phyloP scores from a whole-genome alignment of 768 basidiomycete genomes.

The Steccherinum ochraceum region DNA sequence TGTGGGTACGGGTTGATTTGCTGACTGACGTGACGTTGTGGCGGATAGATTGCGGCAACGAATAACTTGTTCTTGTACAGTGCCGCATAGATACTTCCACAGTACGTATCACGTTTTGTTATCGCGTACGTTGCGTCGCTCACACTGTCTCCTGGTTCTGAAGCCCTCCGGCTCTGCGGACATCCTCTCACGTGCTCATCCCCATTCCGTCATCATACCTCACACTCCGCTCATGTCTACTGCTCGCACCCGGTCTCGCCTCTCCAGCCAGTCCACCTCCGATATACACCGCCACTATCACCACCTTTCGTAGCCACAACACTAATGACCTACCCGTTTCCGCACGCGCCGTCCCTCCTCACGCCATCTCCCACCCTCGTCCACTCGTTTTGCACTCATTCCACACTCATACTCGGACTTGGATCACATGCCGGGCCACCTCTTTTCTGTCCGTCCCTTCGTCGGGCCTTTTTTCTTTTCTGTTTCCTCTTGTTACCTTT shows the following conservation, averaged over 20 bases:
- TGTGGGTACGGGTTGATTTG: constrained; percentile 1
- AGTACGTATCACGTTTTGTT: not conserved
- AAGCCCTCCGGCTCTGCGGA: not conserved
- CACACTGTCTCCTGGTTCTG: not conserved
- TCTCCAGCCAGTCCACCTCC: not conserved
- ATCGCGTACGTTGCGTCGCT: not conserved
- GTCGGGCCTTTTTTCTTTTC: not conserved
- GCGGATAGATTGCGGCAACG: constrained; percentile 81
- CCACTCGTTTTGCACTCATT: not conserved
- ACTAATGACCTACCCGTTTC: not conserved
- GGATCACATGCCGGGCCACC: not conserved
- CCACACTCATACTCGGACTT: not conserved
- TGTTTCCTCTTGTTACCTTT: not conserved
- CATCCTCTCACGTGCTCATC: not conserved
- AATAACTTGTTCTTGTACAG: constrained; percentile 92
- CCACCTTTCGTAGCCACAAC: not conserved
- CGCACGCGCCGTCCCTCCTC: not conserved
- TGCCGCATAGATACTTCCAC: constrained; percentile 34
- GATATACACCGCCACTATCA: no score
- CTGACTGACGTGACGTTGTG: constrained; percentile 1
- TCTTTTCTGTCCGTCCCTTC: not conserved
- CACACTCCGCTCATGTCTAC: not conserved
- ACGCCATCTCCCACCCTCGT: not conserved
- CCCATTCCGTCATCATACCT: no score
- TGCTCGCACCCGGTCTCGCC: not conserved